Conservation (phyloP, 1,284 basidiomycete species). For the Phylloboletellus chloephorus region DNA sequence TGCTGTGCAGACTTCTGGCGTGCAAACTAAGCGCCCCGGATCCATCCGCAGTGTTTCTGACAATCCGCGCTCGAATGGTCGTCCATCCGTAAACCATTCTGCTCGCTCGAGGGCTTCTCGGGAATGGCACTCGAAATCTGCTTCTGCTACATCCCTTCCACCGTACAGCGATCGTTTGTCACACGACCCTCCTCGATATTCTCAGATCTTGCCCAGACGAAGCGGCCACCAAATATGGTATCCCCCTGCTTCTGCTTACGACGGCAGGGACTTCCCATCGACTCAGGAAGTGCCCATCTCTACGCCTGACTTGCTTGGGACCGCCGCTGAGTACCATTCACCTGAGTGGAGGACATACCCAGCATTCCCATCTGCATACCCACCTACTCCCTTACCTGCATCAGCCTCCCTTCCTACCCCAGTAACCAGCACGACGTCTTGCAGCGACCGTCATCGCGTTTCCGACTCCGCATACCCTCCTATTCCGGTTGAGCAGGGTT, state of each 20-base stretch:
- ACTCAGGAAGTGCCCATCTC: conserved; percentile 6
- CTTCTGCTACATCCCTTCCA: conserved; percentile 24
- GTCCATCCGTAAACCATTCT: conserved; percentile 4
- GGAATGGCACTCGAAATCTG: conserved; percentile 13
- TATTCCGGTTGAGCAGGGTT: conserved; percentile 44
- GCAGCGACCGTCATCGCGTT: conserved; percentile 16
- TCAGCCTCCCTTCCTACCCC: conserved; percentile 18
- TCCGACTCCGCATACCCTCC: conserved; percentile 23
- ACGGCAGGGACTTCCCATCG: conserved; percentile 6
- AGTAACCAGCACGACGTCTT: conserved; percentile 4
- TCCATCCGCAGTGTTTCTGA: conserved; percentile 21
- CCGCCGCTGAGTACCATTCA: conserved; percentile 26
- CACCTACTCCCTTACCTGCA: conserved; percentile 39
- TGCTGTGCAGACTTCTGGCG: conserved; percentile 11
- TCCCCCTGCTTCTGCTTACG: conserved; percentile 34
- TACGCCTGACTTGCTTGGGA: conserved; percentile 17
- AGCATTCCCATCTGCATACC: conserved; percentile 50
- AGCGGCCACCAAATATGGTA: conserved; percentile 36
- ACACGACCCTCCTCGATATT: conserved; percentile 25
- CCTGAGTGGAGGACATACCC: conserved; percentile 45
- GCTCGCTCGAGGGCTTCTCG: conserved; percentile 3
- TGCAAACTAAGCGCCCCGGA: conserved; percentile 8
- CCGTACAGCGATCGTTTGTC: conserved; percentile 24
- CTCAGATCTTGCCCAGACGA: conserved; percentile 17
- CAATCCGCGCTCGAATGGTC: conserved; percentile 7